Evolutionary conservation across 441 rosid species (phyloP).

Genomic region (Pelargonium australe): DNA sequence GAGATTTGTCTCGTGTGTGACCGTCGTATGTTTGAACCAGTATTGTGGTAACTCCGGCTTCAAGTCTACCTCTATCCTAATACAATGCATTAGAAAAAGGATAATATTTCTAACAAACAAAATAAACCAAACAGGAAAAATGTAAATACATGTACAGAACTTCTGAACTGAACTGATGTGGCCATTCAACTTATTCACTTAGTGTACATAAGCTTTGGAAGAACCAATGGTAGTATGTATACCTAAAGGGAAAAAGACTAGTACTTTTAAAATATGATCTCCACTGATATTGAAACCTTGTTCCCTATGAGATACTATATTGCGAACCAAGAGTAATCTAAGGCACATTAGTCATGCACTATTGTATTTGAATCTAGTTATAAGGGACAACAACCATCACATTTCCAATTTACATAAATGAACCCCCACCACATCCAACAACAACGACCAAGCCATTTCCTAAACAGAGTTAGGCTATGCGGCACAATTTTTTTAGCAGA

Average conservation of each 20-base stretch:
- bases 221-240: neutral
- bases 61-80: conserved; percentile 53
- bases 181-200: neutral
- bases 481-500: too few relatives aligned
- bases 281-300: too few relatives aligned
- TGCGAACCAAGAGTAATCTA: too few relatives aligned
- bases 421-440: too few relatives aligned
- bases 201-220: neutral
- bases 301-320: too few relatives aligned
- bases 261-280: neutral
- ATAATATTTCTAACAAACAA: conserved; percentile 13
- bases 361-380: too few relatives aligned
- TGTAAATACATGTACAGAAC: neutral
- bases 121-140: conserved; percentile 10
- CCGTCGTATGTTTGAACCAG: conserved; percentile 21
- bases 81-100: conserved; percentile 34
- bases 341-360: too few relatives aligned
- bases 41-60: conserved; percentile 25
- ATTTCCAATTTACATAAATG: too few relatives aligned
- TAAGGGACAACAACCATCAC: too few relatives aligned
- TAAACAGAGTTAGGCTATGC: too few relatives aligned
- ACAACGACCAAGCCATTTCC: too few relatives aligned
- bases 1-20: conserved; percentile 17
- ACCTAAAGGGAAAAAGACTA: neutral
- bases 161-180: conserved; percentile 5